These are phyloP conservation scores for Tolypocladium tropicale DNA, from an alignment of 2,329 filamentous ascomycete genomes.

Conservation along the genomic window DNA sequence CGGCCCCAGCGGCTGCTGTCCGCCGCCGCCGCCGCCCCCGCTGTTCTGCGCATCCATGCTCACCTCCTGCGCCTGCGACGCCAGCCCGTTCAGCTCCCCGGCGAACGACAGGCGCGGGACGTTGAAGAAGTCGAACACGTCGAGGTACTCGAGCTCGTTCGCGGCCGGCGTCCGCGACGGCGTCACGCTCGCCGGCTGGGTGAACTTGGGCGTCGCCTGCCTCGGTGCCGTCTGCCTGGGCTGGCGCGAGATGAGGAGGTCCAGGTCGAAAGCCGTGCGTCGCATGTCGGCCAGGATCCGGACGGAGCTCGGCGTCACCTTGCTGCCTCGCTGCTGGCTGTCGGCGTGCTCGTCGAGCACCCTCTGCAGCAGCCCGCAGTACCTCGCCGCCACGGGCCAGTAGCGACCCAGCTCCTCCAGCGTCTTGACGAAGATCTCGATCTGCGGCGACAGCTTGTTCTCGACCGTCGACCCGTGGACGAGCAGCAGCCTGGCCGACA, in stretches of 20 bases:
- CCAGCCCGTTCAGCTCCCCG: slow-evolving; percentile 20
- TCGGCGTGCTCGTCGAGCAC: slow-evolving; percentile 82
- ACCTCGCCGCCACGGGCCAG: slow-evolving; percentile 79
- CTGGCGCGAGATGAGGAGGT: slow-evolving; percentile 79
- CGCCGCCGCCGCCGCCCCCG: slow-evolving; percentile 5
- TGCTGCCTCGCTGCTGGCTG: slow-evolving; percentile 62
- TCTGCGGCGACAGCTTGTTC: slow-evolving; percentile 68
- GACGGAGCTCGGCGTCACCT: slow-evolving; percentile 71
- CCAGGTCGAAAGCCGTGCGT: slow-evolving; percentile 79
- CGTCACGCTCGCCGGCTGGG: slow-evolving; percentile 41
- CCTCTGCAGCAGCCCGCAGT: slow-evolving; percentile 67
- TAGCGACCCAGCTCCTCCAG: slow-evolving; percentile 70
- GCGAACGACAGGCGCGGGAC: slow-evolving; percentile 59
- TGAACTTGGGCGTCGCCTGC: slow-evolving; percentile 18
- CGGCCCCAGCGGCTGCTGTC: slow-evolving; percentile 14
- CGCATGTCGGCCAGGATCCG: slow-evolving; percentile 88
- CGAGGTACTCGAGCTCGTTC: slow-evolving; percentile 81
- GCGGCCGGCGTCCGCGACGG: slow-evolving; percentile 60
- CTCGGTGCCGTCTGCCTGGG: slow-evolving; percentile 37
- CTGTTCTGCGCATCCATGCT: slow-evolving; percentile 18
- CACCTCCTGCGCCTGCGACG: slow-evolving; percentile 9
- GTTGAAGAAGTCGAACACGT: slow-evolving; percentile 94
- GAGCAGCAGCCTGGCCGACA: slow-evolving; percentile 74
- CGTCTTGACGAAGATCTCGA: slow-evolving; percentile 72
- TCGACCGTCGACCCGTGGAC: slow-evolving; percentile 88